These are phyloP conservation scores for Hortaea werneckii DNA, from an alignment of 2,329 filamentous ascomycete species.

Conservation along the genomic window DNA sequence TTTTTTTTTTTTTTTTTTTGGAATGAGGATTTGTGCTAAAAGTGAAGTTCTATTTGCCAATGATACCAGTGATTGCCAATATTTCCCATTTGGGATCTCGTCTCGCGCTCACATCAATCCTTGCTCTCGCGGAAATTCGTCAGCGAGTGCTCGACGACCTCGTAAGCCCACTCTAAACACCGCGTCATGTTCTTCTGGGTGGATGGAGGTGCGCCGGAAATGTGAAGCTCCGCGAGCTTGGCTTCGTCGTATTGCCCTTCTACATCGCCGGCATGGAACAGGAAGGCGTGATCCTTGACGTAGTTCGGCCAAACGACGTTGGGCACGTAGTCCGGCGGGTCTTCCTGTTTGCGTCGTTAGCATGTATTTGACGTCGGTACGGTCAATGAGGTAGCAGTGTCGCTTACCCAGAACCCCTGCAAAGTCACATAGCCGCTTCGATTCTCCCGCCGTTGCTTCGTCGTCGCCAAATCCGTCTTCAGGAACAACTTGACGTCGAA, in stretches of 20 bases:
- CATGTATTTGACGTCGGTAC: background rate
- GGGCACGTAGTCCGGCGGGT: constrained; percentile 90
- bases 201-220: constrained; percentile 21
- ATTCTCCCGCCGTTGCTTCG: constrained; percentile 56
- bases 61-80: too few relatives aligned
- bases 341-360: constrained; percentile 30
- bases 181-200: constrained; percentile 24
- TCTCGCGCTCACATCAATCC: too few relatives aligned
- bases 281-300: constrained; percentile 65
- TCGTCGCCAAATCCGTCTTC: constrained; percentile 53
- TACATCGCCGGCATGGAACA: constrained; percentile 64
- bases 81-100: too few relatives aligned
- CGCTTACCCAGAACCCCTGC: constrained; percentile 68
- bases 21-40: too few relatives aligned
- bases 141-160: constrained; percentile 15
- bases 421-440: constrained; percentile 66
- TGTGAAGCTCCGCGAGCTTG: constrained; percentile 23
- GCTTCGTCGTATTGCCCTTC: constrained; percentile 43
- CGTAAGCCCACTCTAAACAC: constrained; percentile 30
- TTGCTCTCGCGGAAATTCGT: background rate
- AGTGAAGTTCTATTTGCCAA: too few relatives aligned
- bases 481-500: constrained; percentile 75
- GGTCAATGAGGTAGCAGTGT: too few relatives aligned
- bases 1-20: too few relatives aligned
- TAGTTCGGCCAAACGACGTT: constrained; percentile 95